Percentiles rank a stretch among this genome's conserved stretches.
Evolutionary conservation across 768 basidiomycete genomes (phyloP).

Genomic region (Pisolithus tinctorius): DNA sequence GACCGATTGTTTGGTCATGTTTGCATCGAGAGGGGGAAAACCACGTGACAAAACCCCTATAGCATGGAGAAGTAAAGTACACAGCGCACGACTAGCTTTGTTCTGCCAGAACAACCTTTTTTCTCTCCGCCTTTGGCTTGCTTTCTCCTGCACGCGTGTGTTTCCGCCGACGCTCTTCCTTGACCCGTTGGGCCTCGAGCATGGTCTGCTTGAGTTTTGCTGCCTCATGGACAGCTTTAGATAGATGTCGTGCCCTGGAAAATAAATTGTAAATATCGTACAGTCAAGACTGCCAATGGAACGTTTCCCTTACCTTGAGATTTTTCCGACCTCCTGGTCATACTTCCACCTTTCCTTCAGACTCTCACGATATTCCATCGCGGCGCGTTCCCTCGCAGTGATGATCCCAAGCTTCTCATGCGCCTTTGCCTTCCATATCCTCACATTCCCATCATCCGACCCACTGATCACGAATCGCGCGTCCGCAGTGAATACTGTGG

Average conservation of each 20-base stretch:
- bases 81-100: constrained; percentile 38
- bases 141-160: constrained; percentile 81
- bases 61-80: not conserved
- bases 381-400: constrained; percentile 83
- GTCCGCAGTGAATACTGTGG: constrained; percentile 83
- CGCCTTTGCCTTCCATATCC: constrained; percentile 92
- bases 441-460: constrained; percentile 92
- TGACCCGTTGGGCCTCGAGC: constrained; percentile 82
- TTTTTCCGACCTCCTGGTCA: constrained; percentile 72
- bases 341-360: constrained; percentile 86
- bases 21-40: constrained; percentile 8
- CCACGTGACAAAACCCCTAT: constrained; percentile 5
- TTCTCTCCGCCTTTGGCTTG: constrained; percentile 89
- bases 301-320: constrained; percentile 56
- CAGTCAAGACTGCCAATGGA: not conserved
- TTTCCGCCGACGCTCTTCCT: constrained; percentile 87
- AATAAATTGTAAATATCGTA: not conserved
- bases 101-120: constrained; percentile 78
- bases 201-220: constrained; percentile 86
- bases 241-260: constrained; percentile 70
- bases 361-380: constrained; percentile 87
- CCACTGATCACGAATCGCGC: constrained; percentile 87
- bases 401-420: constrained; percentile 88
- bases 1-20: constrained; percentile 13
- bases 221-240: constrained; percentile 87